Base-by-base conservation (phyloP, 306 rosid genomes). In the Biancaea sappan region DNA sequence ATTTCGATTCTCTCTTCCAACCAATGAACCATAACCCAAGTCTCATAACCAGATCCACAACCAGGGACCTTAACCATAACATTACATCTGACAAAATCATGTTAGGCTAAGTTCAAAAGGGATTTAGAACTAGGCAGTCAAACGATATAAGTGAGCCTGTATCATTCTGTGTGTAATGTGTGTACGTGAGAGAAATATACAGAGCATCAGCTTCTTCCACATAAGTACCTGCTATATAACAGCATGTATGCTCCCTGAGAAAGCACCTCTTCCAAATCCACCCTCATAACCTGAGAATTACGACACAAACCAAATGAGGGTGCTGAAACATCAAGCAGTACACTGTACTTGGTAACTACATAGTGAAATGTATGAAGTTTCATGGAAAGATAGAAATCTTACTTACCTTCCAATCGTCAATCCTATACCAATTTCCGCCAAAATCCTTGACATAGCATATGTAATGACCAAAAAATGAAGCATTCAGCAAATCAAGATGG, bases 171-270 rank as follows among this genome's bases (percentile, higher is more conserved):
- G n/a, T n/a, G 40, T 14, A 29, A 28, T 2, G 5, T 2, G 34
- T 2, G 62, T 10, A 28, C 24, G 61, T 1, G 47, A 51, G 50
- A 52, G 24, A 24, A 54, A n/a, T n/a, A n/a, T n/a, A n/a, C n/a
- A 64, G 47, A 60, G 60, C 19, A 69, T 43, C 34, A 35, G 77
- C 59, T 73, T 67, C 41, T 80, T 46, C 28, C 56, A 69, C 18
- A 73, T 77, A 25, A 64, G 19, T 83, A 94, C 98, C 98, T 95
- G 84, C 90, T 86, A 79, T 92, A 95, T 69, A 95, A 84, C 75
- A 95, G 96, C 99, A 95, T 95, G 80, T 95, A 95, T 21, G 96
- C 98, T 58, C 88, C 98, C 81, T 95, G 91, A 78, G 98, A 92
- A 84, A 95, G 96, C 61, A 95, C 98, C 80, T 95, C 99, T 19